Conservation (phyloP, 306 rosid genomes). For the Parietaria judaica region DNA sequence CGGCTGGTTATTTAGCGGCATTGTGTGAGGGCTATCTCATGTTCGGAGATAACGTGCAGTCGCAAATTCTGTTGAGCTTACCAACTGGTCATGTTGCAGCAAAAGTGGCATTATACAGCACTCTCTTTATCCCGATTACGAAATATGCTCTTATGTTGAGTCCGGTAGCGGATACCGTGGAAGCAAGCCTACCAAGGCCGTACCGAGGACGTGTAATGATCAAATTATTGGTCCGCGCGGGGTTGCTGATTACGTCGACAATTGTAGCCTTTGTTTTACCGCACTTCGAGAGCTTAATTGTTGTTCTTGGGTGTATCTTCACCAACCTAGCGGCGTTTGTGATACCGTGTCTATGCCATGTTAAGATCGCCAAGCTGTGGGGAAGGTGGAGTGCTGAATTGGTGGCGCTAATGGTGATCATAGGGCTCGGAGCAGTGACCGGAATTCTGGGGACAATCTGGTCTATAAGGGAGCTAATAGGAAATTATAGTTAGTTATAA, state of each 20-base stretch:
- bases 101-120: constrained; percentile 49
- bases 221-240: constrained; percentile 22
- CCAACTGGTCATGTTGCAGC: constrained; percentile 44
- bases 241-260: constrained; percentile 36
- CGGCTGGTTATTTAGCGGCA: constrained; percentile 47
- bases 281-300: constrained; percentile 42
- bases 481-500: not conserved
- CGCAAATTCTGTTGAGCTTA: constrained; percentile 60
- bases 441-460: constrained; percentile 33
- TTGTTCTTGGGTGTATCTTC: constrained; percentile 56
- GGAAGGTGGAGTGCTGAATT: constrained; percentile 26
- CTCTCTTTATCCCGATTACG: constrained; percentile 52
- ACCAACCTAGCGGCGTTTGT: constrained; percentile 49
- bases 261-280: constrained; percentile 41
- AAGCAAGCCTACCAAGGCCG: constrained; percentile 27
- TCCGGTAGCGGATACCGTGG: constrained; percentile 46
- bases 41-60: constrained; percentile 47
- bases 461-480: too few relatives aligned
- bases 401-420: constrained; percentile 14
- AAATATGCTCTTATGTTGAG: constrained; percentile 65
- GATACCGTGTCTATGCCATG: constrained; percentile 57
- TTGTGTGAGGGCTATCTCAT: constrained; percentile 53
- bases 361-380: constrained; percentile 45
- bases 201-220: constrained; percentile 22
- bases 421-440: constrained; percentile 26